Evolutionary conservation across 2,329 filamentous ascomycete species (phyloP).

Genomic region (Calonectria henricotiae): DNA sequence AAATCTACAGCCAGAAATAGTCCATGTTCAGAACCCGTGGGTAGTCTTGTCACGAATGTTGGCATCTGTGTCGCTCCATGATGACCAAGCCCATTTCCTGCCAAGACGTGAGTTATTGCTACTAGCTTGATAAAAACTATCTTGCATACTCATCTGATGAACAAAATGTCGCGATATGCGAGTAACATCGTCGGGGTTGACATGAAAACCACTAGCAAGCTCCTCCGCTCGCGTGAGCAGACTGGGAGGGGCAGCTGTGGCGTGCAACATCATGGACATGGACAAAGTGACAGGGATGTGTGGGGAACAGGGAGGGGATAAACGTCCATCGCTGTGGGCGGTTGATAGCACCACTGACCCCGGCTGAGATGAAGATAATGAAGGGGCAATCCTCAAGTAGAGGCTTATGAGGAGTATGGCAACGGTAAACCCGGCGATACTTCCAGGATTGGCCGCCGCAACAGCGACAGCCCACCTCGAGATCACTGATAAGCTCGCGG

Average conservation of each 20-base stretch:
- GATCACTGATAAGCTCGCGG: slow-evolving; percentile 3
- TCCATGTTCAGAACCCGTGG: slow-evolving; percentile 29
- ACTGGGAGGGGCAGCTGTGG: slow-evolving; percentile 1
- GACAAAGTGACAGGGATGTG: slow-evolving; percentile 8
- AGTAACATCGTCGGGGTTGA: slow-evolving; percentile 15
- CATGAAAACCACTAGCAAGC: slow-evolving; percentile 22
- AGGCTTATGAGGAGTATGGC: slow-evolving; percentile 11
- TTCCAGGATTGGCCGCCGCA: neutral
- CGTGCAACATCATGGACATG: slow-evolving; percentile 16
- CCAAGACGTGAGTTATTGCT: neutral
- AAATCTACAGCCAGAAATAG: slow-evolving; percentile 54
- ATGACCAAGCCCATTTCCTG: neutral
- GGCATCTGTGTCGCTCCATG: slow-evolving; percentile 30
- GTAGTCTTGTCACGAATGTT: slow-evolving; percentile 30
- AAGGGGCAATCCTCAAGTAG: slow-evolving; percentile 15
- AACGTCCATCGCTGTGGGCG: slow-evolving; percentile 15
- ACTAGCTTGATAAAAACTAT: neutral
- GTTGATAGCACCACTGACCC: slow-evolving; percentile 23
- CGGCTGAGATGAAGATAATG: slow-evolving; percentile 24
- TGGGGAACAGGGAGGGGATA: slow-evolving; percentile 14
- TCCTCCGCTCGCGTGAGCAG: slow-evolving; percentile 23
- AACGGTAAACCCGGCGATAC: slow-evolving; percentile 20
- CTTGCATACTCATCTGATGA: slow-evolving; percentile 27
- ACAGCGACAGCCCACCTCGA: neutral
- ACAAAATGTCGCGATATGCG: slow-evolving; percentile 27